Percentiles rank a stretch among this genome's conserved stretches.
Conservation (phyloP, 495 filamentous ascomycete genomes). For the Apiosordaria backusii region DNA sequence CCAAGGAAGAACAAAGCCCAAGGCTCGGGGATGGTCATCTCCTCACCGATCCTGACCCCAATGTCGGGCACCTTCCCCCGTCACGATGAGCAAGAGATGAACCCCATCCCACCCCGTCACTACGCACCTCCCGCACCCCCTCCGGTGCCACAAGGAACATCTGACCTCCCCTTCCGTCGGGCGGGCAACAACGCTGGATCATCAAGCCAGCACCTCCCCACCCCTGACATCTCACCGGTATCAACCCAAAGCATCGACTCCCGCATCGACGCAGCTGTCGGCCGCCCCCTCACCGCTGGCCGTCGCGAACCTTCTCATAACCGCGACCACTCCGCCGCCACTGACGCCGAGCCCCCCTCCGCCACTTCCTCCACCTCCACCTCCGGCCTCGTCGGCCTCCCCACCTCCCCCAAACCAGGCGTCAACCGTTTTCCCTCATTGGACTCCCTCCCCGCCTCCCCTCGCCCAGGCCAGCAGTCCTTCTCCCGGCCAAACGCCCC, state of each 20-base stretch:
- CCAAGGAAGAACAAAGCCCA: conserved; percentile 43
- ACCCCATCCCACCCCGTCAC: conserved; percentile 47
- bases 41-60: conserved; percentile 54
- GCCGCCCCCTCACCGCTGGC: conserved; percentile 15
- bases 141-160: conserved; percentile 36
- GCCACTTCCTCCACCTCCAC: conserved; percentile 42
- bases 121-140: conserved; percentile 46
- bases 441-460: conserved; percentile 43
- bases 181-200: conserved; percentile 14
- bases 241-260: conserved; percentile 48
- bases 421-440: conserved; percentile 46
- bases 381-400: conserved; percentile 42
- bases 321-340: conserved; percentile 34
- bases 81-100: conserved; percentile 49
- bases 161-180: conserved; percentile 42
- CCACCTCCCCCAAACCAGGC: conserved; percentile 45
- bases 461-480: conserved; percentile 39
- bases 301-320: conserved; percentile 26
- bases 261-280: conserved; percentile 39
- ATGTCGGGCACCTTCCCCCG: conserved; percentile 50
- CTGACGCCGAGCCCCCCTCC: conserved; percentile 39
- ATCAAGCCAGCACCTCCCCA: conserved; percentile 33
- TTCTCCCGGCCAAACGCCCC: conserved; percentile 13
- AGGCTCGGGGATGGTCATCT: conserved; percentile 45
- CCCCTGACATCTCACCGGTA: conserved; percentile 47